Conservation (phyloP, 129 eudicot genomes). For the Erigeron canadensis region DNA sequence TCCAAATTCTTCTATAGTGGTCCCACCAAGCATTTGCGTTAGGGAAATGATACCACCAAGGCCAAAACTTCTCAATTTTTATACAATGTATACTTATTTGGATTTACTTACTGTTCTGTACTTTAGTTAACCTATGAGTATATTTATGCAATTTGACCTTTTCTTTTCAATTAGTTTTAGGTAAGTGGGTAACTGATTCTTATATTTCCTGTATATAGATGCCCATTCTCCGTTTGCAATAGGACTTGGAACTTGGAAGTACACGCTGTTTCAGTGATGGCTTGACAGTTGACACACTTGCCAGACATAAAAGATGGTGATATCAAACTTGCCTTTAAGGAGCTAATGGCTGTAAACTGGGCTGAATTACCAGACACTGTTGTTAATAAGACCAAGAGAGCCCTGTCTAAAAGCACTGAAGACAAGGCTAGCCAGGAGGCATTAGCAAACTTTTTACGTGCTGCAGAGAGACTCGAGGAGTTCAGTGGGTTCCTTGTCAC, state of each 20-base stretch:
- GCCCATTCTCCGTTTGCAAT: constrained; percentile 39
- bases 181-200: neutral
- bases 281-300: constrained; percentile 46
- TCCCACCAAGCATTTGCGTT: too few species aligned
- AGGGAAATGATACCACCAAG: too few species aligned
- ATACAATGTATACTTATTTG: too few species aligned
- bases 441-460: constrained; percentile 69
- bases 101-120: neutral
- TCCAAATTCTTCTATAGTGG: too few species aligned
- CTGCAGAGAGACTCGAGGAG: constrained; percentile 95
- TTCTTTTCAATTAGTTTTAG: neutral
- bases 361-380: constrained; percentile 72
- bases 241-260: constrained; percentile 57
- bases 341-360: constrained; percentile 81
- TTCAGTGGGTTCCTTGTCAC: constrained; percentile 70
- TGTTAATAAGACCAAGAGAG: constrained; percentile 56
- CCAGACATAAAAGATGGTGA: constrained; percentile 74
- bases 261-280: constrained; percentile 72
- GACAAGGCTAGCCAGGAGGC: constrained; percentile 76
- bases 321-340: constrained; percentile 64
- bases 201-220: constrained; percentile 29
- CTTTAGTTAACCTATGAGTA: neutral
- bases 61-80: too few species aligned
- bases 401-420: constrained; percentile 66
- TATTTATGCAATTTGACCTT: neutral